Base-by-base conservation (phyloP, 2,329 filamentous ascomycete genomes). In the Endoconidiophora polonica region DNA sequence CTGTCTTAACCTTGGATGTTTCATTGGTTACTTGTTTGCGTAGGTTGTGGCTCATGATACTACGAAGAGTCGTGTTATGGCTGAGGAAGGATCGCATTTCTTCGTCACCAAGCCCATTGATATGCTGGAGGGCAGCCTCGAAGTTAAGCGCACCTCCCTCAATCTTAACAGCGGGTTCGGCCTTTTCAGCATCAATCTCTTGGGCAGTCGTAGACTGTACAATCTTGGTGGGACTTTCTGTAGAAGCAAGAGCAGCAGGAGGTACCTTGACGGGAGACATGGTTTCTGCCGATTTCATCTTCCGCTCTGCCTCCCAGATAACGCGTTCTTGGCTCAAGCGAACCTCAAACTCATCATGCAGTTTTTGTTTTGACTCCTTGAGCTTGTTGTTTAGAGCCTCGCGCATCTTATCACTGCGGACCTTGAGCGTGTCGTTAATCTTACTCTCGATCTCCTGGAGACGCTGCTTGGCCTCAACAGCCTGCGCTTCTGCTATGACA, bases 1-100 rank as follows among this genome's bases (percentile, higher is more conserved):
- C 76, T 1, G 72, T 66, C 55, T 72, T 73, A 26, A 77, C 61
- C 59, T 74, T 80, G 52, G 74, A 70, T n/a, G 74, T 72, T 59
- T 87, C 74, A 1, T 69, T 65, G 10, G 81, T 76, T 23, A 85
- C 73, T 63, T 85, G 81, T 59, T 81, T 81, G 59, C 76, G 84
- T 49, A 86, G 74, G 18, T 81, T 81, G 37, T 65, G 68, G 9
- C 70, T 65, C 52, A 81, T 66, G 52, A 80, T 78, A 55, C 65
- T 69, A 61, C 76, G 76, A 33, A 76, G 66, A 0, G 73, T 77
- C 1, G 68, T 56, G 56, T 81, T 79, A 10, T 65, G 74, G 3
- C 70, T 63, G 41, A 81, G 61, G 51, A 81, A 66, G 37, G 75
- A 72, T 3, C 76, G 69, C 16, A 77, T 70, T 51, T 77, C 70